Percentiles rank a stretch among this genome's conserved stretches.
Evolutionary conservation across 2,329 filamentous ascomycete species (phyloP).

Genomic region (Penicillium crustosum): DNA sequence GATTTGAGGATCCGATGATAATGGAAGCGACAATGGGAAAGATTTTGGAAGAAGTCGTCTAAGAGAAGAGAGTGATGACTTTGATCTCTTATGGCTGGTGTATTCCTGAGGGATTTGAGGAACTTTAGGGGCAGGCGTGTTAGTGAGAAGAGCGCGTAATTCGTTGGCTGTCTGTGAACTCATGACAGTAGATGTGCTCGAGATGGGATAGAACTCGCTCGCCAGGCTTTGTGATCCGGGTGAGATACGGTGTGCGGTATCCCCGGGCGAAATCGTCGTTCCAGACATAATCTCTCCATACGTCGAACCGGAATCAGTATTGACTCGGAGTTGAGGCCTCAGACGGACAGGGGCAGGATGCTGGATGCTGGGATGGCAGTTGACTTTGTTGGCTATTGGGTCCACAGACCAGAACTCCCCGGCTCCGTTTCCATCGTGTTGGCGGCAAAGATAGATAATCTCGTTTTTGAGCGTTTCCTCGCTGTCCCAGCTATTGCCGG

Average conservation of each 20-base stretch:
- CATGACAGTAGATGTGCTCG: constrained; percentile 32
- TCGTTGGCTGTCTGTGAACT: constrained; percentile 27
- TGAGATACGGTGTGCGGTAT: constrained; percentile 17
- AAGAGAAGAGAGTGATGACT: constrained; percentile 39
- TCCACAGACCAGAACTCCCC: constrained; percentile 26
- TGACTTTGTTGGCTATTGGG: constrained; percentile 28
- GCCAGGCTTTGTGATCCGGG: constrained; percentile 20
- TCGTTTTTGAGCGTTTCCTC: constrained; percentile 40
- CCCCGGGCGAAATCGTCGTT: constrained; percentile 28
- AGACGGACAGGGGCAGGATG: constrained; percentile 33
- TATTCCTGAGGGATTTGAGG: constrained; percentile 19
- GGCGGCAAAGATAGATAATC: constrained; percentile 39
- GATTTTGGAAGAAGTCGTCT: constrained; percentile 35
- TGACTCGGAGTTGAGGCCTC: constrained; percentile 34
- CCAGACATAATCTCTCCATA: constrained; percentile 33
- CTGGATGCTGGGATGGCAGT: constrained; percentile 32
- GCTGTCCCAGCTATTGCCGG: constrained; percentile 37
- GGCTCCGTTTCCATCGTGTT: constrained; percentile 33
- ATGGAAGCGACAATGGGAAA: constrained; percentile 29
- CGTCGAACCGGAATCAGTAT: constrained; percentile 29
- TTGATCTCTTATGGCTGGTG: constrained; percentile 29
- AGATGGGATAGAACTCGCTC: constrained; percentile 27
- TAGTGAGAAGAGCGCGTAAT: constrained; percentile 19
- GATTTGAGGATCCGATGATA: constrained; percentile 41
- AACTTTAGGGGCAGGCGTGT: constrained; percentile 27